Evolutionary conservation across 345 rosid species (phyloP).

Genomic region (Barbarea vulgaris): DNA sequence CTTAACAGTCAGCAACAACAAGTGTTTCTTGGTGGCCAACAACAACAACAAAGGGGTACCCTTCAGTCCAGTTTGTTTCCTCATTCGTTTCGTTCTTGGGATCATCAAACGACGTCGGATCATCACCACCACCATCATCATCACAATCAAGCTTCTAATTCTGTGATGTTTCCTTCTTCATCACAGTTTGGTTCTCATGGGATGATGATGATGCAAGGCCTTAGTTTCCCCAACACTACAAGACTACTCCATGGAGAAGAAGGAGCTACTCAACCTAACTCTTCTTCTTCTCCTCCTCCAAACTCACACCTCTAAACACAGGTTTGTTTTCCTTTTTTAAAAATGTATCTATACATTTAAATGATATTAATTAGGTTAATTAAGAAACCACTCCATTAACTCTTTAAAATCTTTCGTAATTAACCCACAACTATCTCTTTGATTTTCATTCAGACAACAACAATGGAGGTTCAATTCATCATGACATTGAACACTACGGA

Average conservation of each 20-base stretch:
- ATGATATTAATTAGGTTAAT: not conserved
- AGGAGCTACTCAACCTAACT: slow-evolving; percentile 43
- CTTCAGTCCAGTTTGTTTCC: slow-evolving; percentile 79
- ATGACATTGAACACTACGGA: slow-evolving; percentile 19
- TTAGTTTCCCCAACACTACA: slow-evolving; percentile 45
- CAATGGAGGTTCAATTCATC: slow-evolving; percentile 25
- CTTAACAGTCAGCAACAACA: slow-evolving; percentile 46
- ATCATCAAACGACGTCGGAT: slow-evolving; percentile 55
- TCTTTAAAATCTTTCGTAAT: not conserved
- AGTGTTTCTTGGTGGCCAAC: slow-evolving; percentile 51
- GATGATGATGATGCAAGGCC: slow-evolving; percentile 51
- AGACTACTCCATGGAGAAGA: slow-evolving; percentile 50
- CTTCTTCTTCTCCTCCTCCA: slow-evolving; percentile 53
- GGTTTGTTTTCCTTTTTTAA: slow-evolving; percentile 2
- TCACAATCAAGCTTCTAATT: slow-evolving; percentile 45
- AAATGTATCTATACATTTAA: not conserved
- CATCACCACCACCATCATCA: slow-evolving; percentile 43
- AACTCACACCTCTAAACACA: slow-evolving; percentile 35
- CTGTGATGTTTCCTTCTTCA: slow-evolving; percentile 49
- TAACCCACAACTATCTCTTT: not conserved
- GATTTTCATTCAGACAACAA: slow-evolving; percentile 29
- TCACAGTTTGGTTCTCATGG: slow-evolving; percentile 60
- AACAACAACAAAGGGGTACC: slow-evolving; percentile 67
- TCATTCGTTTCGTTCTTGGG: slow-evolving; percentile 60
- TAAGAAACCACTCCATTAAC: not conserved